Percentiles rank a stretch among this genome's conserved stretches.
phyloP scores from a whole-genome alignment of 257 asterid genomes.

The Cinchona pubescens region DNA sequence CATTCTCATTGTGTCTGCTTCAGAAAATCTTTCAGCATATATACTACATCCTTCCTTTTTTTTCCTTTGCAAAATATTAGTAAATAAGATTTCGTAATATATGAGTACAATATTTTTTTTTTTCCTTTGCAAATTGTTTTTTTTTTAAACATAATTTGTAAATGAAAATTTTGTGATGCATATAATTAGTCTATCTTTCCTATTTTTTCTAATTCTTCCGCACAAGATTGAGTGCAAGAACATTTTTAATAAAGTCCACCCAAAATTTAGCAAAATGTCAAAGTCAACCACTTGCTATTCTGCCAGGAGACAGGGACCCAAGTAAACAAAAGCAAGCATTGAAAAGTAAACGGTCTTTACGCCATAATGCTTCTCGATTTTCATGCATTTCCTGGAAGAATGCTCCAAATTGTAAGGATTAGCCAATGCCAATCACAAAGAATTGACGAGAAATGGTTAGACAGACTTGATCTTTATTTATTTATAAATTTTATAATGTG shows the following conservation, averaged over 20 bases:
- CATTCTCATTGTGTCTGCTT: background rate
- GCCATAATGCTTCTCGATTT: background rate
- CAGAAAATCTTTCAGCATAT: background rate
- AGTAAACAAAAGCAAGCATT: background rate
- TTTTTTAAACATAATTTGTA: no score
- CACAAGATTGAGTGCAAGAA: background rate
- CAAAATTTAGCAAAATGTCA: background rate
- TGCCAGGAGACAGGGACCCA: background rate
- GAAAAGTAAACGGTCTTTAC: background rate
- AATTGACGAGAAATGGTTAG: no score
- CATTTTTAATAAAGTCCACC: background rate
- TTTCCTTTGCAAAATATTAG: no score
- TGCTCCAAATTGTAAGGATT: background rate
- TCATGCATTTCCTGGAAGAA: background rate
- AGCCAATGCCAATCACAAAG: no score
- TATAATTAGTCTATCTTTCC: no score
- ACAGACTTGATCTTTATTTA: no score
- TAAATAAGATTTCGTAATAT: no score
- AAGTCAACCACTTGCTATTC: conserved; percentile 1
- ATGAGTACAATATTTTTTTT: no score
- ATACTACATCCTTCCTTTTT: no score
- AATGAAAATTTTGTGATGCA: no score
- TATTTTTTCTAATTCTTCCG: background rate
- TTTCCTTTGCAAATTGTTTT: no score
- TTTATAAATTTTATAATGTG: no score